These are phyloP conservation scores for Ogataea corticis DNA, from an alignment of 805 yeast genomes.

Conservation along the genomic window DNA sequence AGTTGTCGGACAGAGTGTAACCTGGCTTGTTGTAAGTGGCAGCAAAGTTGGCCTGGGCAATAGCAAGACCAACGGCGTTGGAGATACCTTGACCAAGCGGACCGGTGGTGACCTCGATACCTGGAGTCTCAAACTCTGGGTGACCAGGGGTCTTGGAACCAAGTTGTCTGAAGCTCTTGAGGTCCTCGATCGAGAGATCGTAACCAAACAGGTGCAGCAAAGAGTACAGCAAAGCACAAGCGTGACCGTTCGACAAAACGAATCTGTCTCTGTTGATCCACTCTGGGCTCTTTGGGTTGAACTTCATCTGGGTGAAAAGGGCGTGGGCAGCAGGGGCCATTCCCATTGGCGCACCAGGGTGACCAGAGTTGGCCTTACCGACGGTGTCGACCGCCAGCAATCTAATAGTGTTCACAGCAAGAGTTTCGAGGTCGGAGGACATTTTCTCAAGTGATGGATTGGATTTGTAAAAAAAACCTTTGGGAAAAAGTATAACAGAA, in stretches of 20 bases:
- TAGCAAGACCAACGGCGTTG: constrained; percentile 95
- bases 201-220: constrained; percentile 85
- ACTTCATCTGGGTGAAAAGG: constrained; percentile 74
- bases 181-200: constrained; percentile 77
- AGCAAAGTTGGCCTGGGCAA: constrained; percentile 89
- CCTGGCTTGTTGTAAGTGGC: constrained; percentile 93
- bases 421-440: constrained; percentile 60
- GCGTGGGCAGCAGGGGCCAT: constrained; percentile 95
- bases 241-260: constrained; percentile 94
- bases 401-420: constrained; percentile 86
- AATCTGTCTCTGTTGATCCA: constrained; percentile 97
- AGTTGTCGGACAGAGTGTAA: constrained; percentile 67
- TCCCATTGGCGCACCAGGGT: constrained; percentile 99
- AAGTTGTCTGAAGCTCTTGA: constrained; percentile 87
- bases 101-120: constrained; percentile 97
- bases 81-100: constrained; percentile 98
- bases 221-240: constrained; percentile 85
- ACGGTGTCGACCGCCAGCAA: constrained; percentile 85
- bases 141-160: constrained; percentile 95
- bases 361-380: constrained; percentile 90
- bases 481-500: neutral
- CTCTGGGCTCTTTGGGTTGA: constrained; percentile 87
- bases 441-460: constrained; percentile 11
- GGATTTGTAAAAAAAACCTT: neutral
- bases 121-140: constrained; percentile 90